phyloP scores from a whole-genome alignment of 1,139 yeast genomes.

The Blastobotrys elegans region DNA sequence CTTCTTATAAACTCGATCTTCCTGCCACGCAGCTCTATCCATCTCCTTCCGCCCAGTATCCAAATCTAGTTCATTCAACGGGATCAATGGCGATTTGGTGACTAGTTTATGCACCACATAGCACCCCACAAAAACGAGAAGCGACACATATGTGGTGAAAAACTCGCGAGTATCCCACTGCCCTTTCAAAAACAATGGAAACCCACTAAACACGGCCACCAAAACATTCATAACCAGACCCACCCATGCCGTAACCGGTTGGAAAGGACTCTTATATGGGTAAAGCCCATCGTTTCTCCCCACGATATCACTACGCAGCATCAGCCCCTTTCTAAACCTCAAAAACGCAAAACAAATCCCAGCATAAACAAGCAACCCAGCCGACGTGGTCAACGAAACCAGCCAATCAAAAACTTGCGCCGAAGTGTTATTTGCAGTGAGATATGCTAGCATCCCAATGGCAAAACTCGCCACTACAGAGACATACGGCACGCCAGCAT shows the following conservation, averaged over 20 bases:
- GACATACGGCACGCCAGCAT: constrained; percentile 66
- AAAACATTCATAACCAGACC: constrained; percentile 56
- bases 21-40: constrained; percentile 37
- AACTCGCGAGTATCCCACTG: constrained; percentile 63
- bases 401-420: constrained; percentile 63
- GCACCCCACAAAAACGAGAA: constrained; percentile 49
- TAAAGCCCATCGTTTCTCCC: constrained; percentile 37
- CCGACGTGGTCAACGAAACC: constrained; percentile 59
- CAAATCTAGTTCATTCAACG: constrained; percentile 64
- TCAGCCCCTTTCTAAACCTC: constrained; percentile 65
- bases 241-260: constrained; percentile 66
- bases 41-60: constrained; percentile 73
- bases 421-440: constrained; percentile 55
- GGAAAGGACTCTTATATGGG: constrained; percentile 72
- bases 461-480: constrained; percentile 59
- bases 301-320: constrained; percentile 39
- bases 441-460: constrained; percentile 56
- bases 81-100: constrained; percentile 49
- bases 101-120: constrained; percentile 53
- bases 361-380: constrained; percentile 74
- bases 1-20: constrained; percentile 32
- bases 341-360: constrained; percentile 73
- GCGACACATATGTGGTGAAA: constrained; percentile 63
- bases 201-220: constrained; percentile 64
- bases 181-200: constrained; percentile 52